phyloP scores from a whole-genome alignment of 2,329 filamentous ascomycete genomes.

The Cercospora janseana region DNA sequence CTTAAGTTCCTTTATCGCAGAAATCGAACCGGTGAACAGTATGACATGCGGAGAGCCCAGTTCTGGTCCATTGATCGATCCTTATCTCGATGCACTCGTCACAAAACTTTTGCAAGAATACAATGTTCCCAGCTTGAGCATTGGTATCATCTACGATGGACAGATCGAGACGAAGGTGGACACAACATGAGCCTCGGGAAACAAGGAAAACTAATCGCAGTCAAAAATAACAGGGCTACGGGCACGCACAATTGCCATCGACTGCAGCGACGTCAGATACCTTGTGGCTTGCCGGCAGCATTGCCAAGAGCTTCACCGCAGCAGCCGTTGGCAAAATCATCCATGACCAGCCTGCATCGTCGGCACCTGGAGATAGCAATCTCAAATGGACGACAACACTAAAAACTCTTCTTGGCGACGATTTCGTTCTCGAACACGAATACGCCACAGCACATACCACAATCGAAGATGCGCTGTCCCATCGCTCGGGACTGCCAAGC shows the following conservation, averaged over 20 bases:
- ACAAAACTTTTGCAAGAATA: neutral
- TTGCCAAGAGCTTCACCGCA: constrained; percentile 30
- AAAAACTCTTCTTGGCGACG: constrained; percentile 6
- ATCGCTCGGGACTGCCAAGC: constrained; percentile 51
- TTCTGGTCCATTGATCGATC: neutral
- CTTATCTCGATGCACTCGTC: neutral
- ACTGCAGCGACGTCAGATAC: constrained; percentile 26
- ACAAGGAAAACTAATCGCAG: neutral
- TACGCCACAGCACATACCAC: constrained; percentile 52
- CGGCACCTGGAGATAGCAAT: neutral
- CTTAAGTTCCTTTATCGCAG: neutral
- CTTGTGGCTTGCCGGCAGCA: constrained; percentile 29
- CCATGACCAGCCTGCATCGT: neutral
- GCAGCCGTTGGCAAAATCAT: neutral
- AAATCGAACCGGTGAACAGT: neutral
- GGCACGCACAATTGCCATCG: constrained; percentile 11
- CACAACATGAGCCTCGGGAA: neutral
- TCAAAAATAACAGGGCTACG: constrained; percentile 9
- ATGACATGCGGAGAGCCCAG: neutral
- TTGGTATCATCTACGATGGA: neutral
- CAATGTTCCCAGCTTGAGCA: neutral
- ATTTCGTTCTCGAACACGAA: constrained; percentile 27
- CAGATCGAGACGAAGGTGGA: neutral
- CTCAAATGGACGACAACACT: neutral
- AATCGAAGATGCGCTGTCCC: constrained; percentile 54